A percentile compares a stretch with the other conserved stretches of the same genome.
phyloP scores from a whole-genome alignment of 164 flowering plant species.

The Chimonanthus salicifolius region DNA sequence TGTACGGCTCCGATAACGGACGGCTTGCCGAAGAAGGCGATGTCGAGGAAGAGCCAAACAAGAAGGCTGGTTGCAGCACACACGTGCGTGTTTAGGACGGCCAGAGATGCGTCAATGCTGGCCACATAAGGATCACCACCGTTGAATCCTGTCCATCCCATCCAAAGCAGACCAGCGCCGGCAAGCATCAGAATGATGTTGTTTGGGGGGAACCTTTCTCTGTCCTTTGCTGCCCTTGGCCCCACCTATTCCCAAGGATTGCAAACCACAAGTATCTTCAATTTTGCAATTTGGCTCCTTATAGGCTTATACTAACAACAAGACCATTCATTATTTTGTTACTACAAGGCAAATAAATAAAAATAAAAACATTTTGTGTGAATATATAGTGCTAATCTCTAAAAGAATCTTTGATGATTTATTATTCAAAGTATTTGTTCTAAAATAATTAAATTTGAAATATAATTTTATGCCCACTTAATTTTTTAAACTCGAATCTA shows the following conservation, averaged over 20 bases:
- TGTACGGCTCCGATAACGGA: slow-evolving; percentile 34
- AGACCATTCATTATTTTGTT: not conserved
- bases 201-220: slow-evolving; percentile 29
- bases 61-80: slow-evolving; percentile 32
- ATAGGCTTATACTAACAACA: not conserved
- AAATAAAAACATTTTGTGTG: not conserved
- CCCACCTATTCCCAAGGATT: slow-evolving; percentile 17
- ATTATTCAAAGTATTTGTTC: not conserved
- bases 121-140: slow-evolving; percentile 27
- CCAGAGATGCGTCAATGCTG: slow-evolving; percentile 24
- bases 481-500: no score
- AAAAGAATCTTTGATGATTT: not conserved
- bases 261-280: not conserved
- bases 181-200: slow-evolving; percentile 25
- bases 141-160: slow-evolving; percentile 32
- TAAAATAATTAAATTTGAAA: no score
- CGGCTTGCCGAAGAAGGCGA: slow-evolving; percentile 28
- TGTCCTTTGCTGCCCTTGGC: slow-evolving; percentile 22
- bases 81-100: slow-evolving; percentile 25
- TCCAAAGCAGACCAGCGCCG: slow-evolving; percentile 32
- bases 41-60: slow-evolving; percentile 26
- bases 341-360: no score
- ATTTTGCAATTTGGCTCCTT: not conserved
- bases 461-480: no score
- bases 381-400: no score